Conservation (phyloP, 176 grass and related monocot genomes). For the Pharus latifolius region DNA sequence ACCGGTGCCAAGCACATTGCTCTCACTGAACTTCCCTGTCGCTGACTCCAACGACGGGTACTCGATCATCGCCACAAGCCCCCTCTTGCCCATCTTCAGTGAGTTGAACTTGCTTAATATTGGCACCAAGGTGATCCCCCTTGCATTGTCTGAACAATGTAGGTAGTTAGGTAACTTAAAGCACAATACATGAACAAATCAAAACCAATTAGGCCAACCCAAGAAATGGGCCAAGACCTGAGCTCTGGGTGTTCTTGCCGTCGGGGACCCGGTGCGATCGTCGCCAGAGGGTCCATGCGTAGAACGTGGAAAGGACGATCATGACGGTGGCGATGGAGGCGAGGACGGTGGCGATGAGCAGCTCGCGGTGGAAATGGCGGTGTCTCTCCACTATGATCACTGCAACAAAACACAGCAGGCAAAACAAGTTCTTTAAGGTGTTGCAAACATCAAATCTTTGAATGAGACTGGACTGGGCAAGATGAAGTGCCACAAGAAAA, state of each 20-base stretch:
- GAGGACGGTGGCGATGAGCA: slow-evolving; percentile 51
- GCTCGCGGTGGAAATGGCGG: slow-evolving; percentile 64
- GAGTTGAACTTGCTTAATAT: slow-evolving; percentile 73
- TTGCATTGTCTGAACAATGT: slow-evolving; percentile 34
- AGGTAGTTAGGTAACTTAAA: not conserved
- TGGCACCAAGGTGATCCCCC: slow-evolving; percentile 52
- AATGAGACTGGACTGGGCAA: not conserved
- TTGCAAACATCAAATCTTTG: not conserved
- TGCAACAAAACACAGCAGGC: slow-evolving; percentile 5
- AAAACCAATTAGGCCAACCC: not conserved
- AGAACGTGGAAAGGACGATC: slow-evolving; percentile 55
- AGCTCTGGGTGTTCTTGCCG: slow-evolving; percentile 31
- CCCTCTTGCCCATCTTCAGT: slow-evolving; percentile 51
- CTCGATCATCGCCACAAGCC: slow-evolving; percentile 62
- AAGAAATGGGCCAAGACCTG: slow-evolving; percentile 34
- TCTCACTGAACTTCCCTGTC: slow-evolving; percentile 64
- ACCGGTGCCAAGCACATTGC: slow-evolving; percentile 65
- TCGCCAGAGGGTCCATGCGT: slow-evolving; percentile 63
- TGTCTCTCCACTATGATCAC: slow-evolving; percentile 44
- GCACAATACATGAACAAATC: not conserved
- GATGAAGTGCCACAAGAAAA: not conserved
- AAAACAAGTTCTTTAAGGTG: not conserved
- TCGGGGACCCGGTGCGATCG: slow-evolving; percentile 30
- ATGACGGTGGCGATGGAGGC: slow-evolving; percentile 48
- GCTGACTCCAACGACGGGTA: slow-evolving; percentile 56